A percentile compares a stretch with the other conserved stretches of the same genome.
These are phyloP conservation scores for Talaromyces sp. DNA, from an alignment of 2,329 filamentous ascomycete species.

Conservation along the genomic window DNA sequence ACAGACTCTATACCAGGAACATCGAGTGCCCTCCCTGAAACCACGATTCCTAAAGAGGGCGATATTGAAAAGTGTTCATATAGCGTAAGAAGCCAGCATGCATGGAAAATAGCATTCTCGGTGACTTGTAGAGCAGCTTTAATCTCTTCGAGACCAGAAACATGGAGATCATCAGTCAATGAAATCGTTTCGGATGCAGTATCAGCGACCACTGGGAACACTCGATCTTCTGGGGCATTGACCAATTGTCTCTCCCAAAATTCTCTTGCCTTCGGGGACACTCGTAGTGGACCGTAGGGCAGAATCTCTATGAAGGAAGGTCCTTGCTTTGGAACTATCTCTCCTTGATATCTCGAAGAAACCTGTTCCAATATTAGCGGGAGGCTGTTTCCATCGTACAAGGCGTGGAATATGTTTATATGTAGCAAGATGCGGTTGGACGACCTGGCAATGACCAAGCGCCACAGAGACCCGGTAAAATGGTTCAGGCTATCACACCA, in stretches of 20 bases:
- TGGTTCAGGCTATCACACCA: conserved; percentile 57
- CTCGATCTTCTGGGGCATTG: conserved; percentile 27
- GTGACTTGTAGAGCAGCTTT: conserved; percentile 66
- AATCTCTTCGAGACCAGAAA: conserved; percentile 49
- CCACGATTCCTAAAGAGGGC: conserved; percentile 67
- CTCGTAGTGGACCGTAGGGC: conserved; percentile 64
- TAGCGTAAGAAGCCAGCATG: conserved; percentile 67
- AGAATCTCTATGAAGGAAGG: conserved; percentile 66
- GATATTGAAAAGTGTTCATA: conserved; percentile 48
- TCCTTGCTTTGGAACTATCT: conserved; percentile 22
- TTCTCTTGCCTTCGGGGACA: conserved; percentile 44
- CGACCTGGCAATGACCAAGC: conserved; percentile 30
- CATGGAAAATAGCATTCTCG: conserved; percentile 74
- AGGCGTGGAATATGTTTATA: conserved; percentile 74
- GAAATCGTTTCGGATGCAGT: conserved; percentile 21
- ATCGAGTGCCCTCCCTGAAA: conserved; percentile 73
- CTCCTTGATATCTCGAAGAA: conserved; percentile 48
- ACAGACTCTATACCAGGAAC: conserved; percentile 61
- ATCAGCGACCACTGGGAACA: conserved; percentile 29
- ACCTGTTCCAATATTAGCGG: conserved; percentile 63
- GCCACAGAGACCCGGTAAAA: conserved; percentile 36
- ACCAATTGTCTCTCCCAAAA: conserved; percentile 68
- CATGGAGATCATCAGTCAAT: conserved; percentile 27
- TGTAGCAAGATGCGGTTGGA: conserved; percentile 44
- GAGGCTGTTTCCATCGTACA: conserved; percentile 84